Conservation (phyloP, 2,329 filamentous ascomycete genomes). For the Helotiales sp. region DNA sequence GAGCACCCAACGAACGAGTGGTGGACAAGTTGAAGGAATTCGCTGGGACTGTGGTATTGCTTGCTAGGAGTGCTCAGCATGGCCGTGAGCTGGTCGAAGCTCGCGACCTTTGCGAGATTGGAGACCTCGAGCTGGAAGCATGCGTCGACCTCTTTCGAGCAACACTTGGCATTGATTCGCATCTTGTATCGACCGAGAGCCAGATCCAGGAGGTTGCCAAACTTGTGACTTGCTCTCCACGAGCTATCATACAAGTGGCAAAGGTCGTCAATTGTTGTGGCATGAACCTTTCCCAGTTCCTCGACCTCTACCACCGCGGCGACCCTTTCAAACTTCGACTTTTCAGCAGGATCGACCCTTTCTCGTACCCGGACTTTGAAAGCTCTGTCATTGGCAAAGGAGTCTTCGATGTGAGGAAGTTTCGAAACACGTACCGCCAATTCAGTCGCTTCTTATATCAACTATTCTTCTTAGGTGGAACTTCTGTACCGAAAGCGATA, state of each 20-base stretch:
- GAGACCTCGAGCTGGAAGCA: constrained; percentile 22
- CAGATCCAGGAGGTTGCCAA: constrained; percentile 22
- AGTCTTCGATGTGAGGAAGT: constrained; percentile 21
- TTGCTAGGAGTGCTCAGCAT: constrained; percentile 23
- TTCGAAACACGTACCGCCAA: constrained; percentile 17
- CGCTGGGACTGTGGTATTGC: constrained; percentile 22
- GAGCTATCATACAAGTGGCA: constrained; percentile 27
- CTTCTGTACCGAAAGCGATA: constrained; percentile 22
- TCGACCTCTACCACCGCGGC: constrained; percentile 23
- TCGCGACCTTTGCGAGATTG: constrained; percentile 23
- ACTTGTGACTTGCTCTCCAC: constrained; percentile 21
- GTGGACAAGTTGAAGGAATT: constrained; percentile 24
- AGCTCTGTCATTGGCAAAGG: constrained; percentile 26
- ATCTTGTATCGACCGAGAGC: constrained; percentile 15
- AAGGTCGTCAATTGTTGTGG: constrained; percentile 24
- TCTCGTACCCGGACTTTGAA: constrained; percentile 17
- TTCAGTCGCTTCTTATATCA: constrained; percentile 22
- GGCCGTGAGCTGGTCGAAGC: constrained; percentile 22
- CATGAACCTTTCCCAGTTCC: constrained; percentile 29
- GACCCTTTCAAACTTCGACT: constrained; percentile 27
- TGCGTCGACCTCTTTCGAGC: constrained; percentile 20
- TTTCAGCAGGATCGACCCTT: constrained; percentile 21
- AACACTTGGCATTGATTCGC: constrained; percentile 12
- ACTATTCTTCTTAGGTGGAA: constrained; percentile 27
- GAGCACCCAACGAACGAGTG: constrained; percentile 2